Evolutionary conservation across 1,284 basidiomycete species (phyloP), one percentile per base, ranked within the genome.

Genomic region (Apiotrichum gamsii): DNA sequence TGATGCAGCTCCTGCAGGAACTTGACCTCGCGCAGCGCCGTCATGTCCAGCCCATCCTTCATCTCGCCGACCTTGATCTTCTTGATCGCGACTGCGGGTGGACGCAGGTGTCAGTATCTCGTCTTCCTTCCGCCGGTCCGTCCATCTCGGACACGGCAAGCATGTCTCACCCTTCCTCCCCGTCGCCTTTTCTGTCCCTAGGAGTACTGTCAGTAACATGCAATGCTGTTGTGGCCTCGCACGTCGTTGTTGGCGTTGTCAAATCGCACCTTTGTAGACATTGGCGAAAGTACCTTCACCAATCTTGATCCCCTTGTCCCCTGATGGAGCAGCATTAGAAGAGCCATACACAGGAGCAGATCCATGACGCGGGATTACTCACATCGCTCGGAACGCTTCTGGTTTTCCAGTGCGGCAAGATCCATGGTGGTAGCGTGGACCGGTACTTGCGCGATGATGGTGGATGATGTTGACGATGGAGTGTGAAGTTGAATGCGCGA

Each of bases 11-110:
- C 95, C 47, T 89, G 83, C 50, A 99, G 76, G 68, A 93, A 97
- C 72, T 96, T 96, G 65, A 99, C 94, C 74, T 99, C 95, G 32
- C 95, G 84, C 52, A 99, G 84, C 39, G 95, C 95, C 52, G 91
- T 95, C 86, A 98, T 95, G 74, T 98, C 95, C 44, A 99, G 79
- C 9, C 95, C 95, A 73, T 98, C 94, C 69, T 94, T 95, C 78
- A 95, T 90, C 65, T 90, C 85, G 19, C 93, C 90, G 15, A 91
- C 86, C 68, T 95, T 95, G 66, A 95, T 93, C 73, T 98, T 98
- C 77, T 98, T 98, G 67, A 98, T 96, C 44, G 95, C 95, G 5
- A 97, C 72, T 86, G 85, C 14, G n/a, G n/a, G n/a, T n/a, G n/a
- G n/a, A n/a, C n/a, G n/a, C n/a, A n/a, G n/a, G 31, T 14, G 40